Conservation (phyloP, 2,329 filamentous ascomycete genomes). For the Scedosporium minutisporum region DNA sequence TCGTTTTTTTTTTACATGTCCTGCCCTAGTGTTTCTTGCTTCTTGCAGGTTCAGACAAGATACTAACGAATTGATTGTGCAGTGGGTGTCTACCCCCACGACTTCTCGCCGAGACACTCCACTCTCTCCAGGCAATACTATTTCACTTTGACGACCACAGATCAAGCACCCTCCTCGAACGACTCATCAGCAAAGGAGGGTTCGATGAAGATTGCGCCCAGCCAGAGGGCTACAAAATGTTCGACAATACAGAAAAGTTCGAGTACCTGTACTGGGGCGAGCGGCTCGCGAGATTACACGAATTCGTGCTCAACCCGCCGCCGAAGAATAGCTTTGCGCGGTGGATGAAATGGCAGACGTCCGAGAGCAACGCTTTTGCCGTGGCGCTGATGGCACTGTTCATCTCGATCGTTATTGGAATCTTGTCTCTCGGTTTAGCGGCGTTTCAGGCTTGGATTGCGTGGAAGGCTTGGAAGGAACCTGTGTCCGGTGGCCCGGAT, state of each 20-base stretch:
- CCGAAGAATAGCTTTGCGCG: constrained; percentile 8
- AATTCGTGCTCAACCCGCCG: constrained; percentile 1
- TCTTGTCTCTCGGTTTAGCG: constrained; percentile 2
- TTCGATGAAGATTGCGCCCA: constrained; percentile 5
- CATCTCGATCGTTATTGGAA: constrained; percentile 9
- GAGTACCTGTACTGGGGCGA: constrained; percentile 8
- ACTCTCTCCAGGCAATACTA: too few species aligned
- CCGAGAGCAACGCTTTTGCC: constrained; percentile 10
- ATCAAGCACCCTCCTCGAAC: not conserved
- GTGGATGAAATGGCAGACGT: constrained; percentile 10
- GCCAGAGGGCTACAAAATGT: constrained; percentile 1
- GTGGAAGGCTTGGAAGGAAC: constrained; percentile 9
- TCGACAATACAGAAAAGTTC: not conserved
- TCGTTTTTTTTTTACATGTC: too few species aligned
- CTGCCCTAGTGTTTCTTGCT: too few species aligned
- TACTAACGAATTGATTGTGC: too few species aligned
- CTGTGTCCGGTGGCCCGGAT: not conserved
- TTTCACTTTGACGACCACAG: too few species aligned
- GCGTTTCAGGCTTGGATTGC: constrained; percentile 10
- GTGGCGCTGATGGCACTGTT: constrained; percentile 8
- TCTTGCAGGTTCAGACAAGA: too few species aligned
- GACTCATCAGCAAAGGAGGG: not conserved
- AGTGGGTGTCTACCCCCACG: too few species aligned
- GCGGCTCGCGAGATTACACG: constrained; percentile 6
- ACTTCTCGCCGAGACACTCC: too few species aligned